phyloP scores from a whole-genome alignment of 2,329 filamentous ascomycete species.

The Epichloe sibirici region DNA sequence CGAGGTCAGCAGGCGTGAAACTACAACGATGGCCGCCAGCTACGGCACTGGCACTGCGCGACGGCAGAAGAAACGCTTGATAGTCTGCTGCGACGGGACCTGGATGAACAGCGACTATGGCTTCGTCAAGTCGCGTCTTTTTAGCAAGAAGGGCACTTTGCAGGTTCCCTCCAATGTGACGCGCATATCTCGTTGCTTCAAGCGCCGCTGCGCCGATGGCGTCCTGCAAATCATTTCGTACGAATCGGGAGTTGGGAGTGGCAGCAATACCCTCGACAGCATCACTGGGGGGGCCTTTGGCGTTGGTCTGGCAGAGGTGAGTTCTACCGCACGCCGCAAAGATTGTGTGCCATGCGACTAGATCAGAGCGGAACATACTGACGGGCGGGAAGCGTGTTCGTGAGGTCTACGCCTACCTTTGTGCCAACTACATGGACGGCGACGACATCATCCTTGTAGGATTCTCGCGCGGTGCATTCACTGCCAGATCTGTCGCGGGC shows the following conservation, averaged over 20 bases:
- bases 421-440: slow-evolving; percentile 46
- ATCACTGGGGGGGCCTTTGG: slow-evolving; percentile 44
- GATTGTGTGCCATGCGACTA: background rate
- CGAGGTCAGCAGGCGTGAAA: too few relatives aligned
- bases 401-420: slow-evolving; percentile 50
- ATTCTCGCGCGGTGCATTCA: slow-evolving; percentile 48
- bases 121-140: slow-evolving; percentile 27
- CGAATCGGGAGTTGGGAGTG: slow-evolving; percentile 47
- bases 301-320: slow-evolving; percentile 38
- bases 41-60: background rate
- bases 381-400: slow-evolving; percentile 33
- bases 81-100: slow-evolving; percentile 41
- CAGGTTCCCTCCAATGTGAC: slow-evolving; percentile 49
- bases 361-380: background rate
- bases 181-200: slow-evolving; percentile 45
- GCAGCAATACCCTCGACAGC: slow-evolving; percentile 34
- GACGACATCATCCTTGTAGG: slow-evolving; percentile 45
- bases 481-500: slow-evolving; percentile 41
- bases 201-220: slow-evolving; percentile 36
- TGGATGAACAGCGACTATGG: slow-evolving; percentile 42
- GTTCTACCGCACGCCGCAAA: slow-evolving; percentile 4
- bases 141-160: slow-evolving; percentile 26
- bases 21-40: background rate
- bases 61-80: slow-evolving; percentile 29
- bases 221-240: slow-evolving; percentile 48